phyloP scores from a whole-genome alignment of 306 rosid species.

The Canavalia ensiformis region DNA sequence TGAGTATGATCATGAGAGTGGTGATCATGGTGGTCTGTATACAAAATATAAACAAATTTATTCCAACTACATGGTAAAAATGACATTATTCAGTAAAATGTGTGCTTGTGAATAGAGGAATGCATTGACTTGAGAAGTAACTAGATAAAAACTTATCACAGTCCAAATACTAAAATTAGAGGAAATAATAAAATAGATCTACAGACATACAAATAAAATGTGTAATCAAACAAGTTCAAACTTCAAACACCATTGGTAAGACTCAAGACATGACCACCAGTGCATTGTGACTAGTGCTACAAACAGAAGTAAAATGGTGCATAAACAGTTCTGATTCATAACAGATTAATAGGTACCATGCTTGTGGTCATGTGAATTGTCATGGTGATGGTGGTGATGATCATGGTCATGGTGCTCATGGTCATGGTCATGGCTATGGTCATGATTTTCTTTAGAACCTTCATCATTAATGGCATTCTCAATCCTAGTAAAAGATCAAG shows the following conservation, averaged over 20 bases:
- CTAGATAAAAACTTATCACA: neutral
- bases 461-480: conserved; percentile 77
- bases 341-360: conserved; percentile 67
- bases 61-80: conserved; percentile 9
- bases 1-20: conserved; percentile 88
- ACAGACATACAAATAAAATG: conserved; percentile 17
- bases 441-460: conserved; percentile 71
- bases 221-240: neutral
- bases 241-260: conserved; percentile 11
- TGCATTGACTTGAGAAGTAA: conserved; percentile 13
- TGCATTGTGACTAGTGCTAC: conserved; percentile 8
- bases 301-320: conserved; percentile 30
- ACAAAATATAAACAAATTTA: conserved; percentile 31
- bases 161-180: neutral
- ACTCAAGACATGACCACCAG: neutral
- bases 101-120: conserved; percentile 12
- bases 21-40: conserved; percentile 76
- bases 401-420: conserved; percentile 60
- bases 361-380: conserved; percentile 69
- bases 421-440: conserved; percentile 54
- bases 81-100: neutral
- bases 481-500: conserved; percentile 67
- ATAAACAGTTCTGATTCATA: conserved; percentile 20
- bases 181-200: conserved; percentile 13
- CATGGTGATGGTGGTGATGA: conserved; percentile 62